Conservation (phyloP, 495 filamentous ascomycete species). For the Margaritispora aquatica region DNA sequence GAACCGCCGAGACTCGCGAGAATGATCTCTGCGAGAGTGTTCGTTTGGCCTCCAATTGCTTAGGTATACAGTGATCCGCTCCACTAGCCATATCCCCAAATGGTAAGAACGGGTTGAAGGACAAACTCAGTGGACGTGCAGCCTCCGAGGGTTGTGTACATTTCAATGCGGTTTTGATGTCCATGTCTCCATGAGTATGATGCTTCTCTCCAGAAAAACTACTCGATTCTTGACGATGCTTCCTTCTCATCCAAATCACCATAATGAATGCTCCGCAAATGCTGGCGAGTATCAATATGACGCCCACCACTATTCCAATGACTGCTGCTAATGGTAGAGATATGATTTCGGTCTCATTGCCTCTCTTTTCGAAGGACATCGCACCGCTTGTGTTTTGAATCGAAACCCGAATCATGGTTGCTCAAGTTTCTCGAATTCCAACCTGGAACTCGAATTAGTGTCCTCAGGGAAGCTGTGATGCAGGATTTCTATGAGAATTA, state of each 20-base stretch:
- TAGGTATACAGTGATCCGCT: neutral
- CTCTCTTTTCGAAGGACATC: too few species aligned
- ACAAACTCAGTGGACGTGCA: neutral
- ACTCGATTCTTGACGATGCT: neutral
- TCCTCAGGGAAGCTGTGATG: too few species aligned
- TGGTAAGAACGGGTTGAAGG: neutral
- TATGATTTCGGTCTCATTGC: too few species aligned
- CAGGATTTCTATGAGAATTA: too few species aligned
- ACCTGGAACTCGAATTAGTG: too few species aligned
- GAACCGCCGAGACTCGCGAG: conserved; percentile 3
- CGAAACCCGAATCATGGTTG: too few species aligned
- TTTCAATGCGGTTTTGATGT: neutral
- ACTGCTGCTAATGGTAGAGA: neutral
- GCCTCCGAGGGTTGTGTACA: neutral
- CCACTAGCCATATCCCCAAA: neutral
- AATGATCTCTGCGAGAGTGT: neutral
- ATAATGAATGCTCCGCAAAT: neutral
- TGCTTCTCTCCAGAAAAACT: neutral
- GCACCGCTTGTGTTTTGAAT: too few species aligned
- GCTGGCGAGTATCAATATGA: neutral
- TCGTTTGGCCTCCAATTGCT: neutral
- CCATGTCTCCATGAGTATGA: neutral
- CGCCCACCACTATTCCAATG: neutral
- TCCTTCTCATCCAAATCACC: neutral
- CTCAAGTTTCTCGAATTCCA: too few species aligned